Evolutionary conservation across 2,329 filamentous ascomycete species (phyloP), one percentile per base, ranked within the genome.

Genomic region (Aspergillus sp.): DNA sequence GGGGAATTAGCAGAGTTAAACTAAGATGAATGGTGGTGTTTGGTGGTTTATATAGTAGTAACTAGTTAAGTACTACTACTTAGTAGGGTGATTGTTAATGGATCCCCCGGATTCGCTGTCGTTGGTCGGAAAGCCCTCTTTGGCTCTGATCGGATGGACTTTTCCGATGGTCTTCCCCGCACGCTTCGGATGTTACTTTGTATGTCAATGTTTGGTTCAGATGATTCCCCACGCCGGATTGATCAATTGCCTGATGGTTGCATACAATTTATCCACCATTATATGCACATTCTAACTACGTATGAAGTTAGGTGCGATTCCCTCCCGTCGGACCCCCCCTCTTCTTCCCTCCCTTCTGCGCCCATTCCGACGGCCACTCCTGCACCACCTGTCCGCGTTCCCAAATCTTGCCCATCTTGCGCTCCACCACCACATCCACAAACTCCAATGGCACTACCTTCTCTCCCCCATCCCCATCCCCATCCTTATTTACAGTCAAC

Each of bases 371-470:
- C 15, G 79, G 78, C 55, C 79, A 63, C 59, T 81, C 85, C 82
- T 71, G 83, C 78, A 71, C 74, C 57, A 76, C 76, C 64, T 82
- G 82, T 23, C 90, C 79, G 0, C 77, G 81, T 50, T 82, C 79
- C 55, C 90, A 91, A 68, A 94, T 78, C 70, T 92, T 87, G 8
- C 88, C 82, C 69, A 86, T 78, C 72, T 85, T 84, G 83, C 92
- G 88, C 68, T 96, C 78, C 49, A 90, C 79, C 0, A 94, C 92
- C 70, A 86, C 83, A 77, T 84, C 84, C 70, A 96, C 94, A 71
- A 88, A 91, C 67, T 83, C 82, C 19, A 84, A 75, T 30, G 86
- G 83, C 65, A 96, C 79, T 6, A 90, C 55, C 1, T 88, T 90
- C 21, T 66, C 55, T n/a, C 51, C 42, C 15, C 57, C 11, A 3